Conservation (phyloP, 306 rosid species). For the Corylus heterophylla region DNA sequence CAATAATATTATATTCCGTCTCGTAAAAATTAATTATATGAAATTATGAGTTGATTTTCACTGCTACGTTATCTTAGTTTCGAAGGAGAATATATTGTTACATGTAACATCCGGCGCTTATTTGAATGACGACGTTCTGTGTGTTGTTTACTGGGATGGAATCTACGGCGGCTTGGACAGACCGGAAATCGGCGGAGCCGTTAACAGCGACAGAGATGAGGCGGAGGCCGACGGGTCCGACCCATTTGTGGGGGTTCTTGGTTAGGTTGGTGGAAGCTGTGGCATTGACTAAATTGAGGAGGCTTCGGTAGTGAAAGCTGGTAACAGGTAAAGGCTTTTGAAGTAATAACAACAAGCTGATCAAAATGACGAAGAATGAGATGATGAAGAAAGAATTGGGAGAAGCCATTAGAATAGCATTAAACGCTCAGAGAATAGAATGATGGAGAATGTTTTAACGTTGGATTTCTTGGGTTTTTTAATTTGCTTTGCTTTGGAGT, state of each 20-base stretch:
- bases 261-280: conserved; percentile 22
- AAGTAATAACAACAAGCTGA: conserved; percentile 21
- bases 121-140: conserved; percentile 56
- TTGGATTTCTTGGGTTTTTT: background rate
- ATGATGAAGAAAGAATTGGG: background rate
- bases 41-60: no score
- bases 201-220: conserved; percentile 53
- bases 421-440: conserved; percentile 6
- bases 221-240: conserved; percentile 67
- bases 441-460: conserved; percentile 2
- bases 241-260: conserved; percentile 45
- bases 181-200: conserved; percentile 58
- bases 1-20: no score
- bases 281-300: background rate
- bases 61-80: no score
- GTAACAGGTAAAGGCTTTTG: conserved; percentile 25
- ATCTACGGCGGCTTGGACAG: conserved; percentile 79
- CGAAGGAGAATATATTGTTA: conserved; percentile 6
- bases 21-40: no score
- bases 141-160: conserved; percentile 59
- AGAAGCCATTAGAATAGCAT: conserved; percentile 41
- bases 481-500: background rate
- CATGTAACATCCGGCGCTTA: conserved; percentile 77
- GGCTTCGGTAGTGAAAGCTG: background rate
- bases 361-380: conserved; percentile 3